Conservation (phyloP, 345 rosid species). For the Melastoma malabathricum region DNA sequence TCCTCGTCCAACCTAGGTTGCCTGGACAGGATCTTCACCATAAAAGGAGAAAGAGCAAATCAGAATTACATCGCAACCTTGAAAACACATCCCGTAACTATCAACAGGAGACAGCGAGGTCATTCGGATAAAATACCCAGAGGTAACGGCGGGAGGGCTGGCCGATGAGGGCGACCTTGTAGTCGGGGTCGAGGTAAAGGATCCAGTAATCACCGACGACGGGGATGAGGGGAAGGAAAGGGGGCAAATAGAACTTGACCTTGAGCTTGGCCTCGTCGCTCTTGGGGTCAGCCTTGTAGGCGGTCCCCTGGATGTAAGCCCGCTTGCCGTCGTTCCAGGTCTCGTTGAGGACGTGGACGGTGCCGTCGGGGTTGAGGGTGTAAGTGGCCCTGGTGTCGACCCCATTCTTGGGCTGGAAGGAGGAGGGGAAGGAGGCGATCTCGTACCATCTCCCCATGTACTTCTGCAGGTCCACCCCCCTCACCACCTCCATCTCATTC, state of each 20-base stretch:
- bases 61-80: background rate
- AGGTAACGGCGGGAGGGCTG: conserved; percentile 61
- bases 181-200: conserved; percentile 46
- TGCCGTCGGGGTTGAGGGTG: conserved; percentile 56
- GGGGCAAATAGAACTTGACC: conserved; percentile 81
- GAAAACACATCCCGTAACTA: background rate
- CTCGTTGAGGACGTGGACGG: conserved; percentile 68
- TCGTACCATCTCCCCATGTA: conserved; percentile 97
- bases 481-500: conserved; percentile 67
- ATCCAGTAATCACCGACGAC: conserved; percentile 86
- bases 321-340: conserved; percentile 71
- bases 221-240: conserved; percentile 72
- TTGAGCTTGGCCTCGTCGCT: conserved; percentile 87
- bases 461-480: conserved; percentile 40
- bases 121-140: conserved; percentile 33
- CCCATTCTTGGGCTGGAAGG: conserved; percentile 69
- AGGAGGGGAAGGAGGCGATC: conserved; percentile 73
- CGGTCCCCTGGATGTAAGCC: conserved; percentile 45
- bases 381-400: conserved; percentile 75
- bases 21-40: conserved; percentile 59
- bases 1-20: conserved; percentile 42
- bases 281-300: conserved; percentile 60
- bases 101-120: background rate
- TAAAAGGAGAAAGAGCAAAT: background rate
- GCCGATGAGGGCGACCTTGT: conserved; percentile 59